These are phyloP conservation scores for Neopestalotiopsis sp. DNA, from an alignment of 2,329 filamentous ascomycete genomes.

Conservation along the genomic window DNA sequence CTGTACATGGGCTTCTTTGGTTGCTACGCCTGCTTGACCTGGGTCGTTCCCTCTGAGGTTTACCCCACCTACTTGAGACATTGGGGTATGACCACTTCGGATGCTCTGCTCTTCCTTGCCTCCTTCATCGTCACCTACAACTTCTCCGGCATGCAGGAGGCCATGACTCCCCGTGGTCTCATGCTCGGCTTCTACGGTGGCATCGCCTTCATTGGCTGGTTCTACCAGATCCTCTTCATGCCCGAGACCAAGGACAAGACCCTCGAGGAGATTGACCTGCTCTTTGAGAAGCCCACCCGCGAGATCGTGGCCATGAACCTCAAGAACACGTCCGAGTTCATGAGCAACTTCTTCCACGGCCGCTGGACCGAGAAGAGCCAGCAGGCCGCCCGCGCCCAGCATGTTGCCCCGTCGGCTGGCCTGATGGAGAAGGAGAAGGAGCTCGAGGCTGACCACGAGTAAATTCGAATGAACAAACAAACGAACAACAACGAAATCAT, in stretches of 20 bases:
- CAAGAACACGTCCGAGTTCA: constrained; percentile 31
- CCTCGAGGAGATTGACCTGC: constrained; percentile 73
- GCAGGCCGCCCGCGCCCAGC: background rate
- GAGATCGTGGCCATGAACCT: constrained; percentile 67
- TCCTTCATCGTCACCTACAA: constrained; percentile 80
- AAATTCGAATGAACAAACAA: background rate
- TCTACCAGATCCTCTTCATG: constrained; percentile 79
- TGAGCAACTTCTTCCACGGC: constrained; percentile 24
- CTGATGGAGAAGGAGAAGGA: constrained; percentile 14
- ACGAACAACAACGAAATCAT: no score
- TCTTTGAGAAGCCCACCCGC: constrained; percentile 68
- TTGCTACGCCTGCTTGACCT: constrained; percentile 68
- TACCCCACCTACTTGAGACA: constrained; percentile 75
- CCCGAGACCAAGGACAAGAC: constrained; percentile 73
- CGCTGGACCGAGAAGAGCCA: constrained; percentile 20
- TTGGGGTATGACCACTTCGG: constrained; percentile 76
- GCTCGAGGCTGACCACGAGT: background rate
- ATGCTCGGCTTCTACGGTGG: constrained; percentile 76
- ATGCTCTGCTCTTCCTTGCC: constrained; percentile 71
- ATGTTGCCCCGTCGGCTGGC: background rate
- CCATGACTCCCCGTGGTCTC: constrained; percentile 71
- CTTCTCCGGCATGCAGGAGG: constrained; percentile 71
- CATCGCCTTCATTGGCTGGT: constrained; percentile 72
- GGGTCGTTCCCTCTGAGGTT: constrained; percentile 72
- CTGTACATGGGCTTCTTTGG: constrained; percentile 74